phyloP scores from a whole-genome alignment of 805 yeast species.

The Tetrapisispora nanseiensis region DNA sequence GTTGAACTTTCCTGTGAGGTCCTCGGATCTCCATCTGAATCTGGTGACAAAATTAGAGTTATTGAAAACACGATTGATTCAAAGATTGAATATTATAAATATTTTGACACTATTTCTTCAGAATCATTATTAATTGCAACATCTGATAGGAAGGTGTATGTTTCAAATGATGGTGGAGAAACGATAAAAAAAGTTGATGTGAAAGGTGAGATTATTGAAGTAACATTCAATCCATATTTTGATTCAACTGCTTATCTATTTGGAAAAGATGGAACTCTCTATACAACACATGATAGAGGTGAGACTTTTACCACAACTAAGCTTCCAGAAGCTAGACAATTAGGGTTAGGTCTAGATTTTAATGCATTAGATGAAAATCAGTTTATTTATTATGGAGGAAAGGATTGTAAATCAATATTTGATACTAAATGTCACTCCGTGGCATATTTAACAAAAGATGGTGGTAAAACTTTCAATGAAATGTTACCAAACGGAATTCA shows the following conservation, averaged over 20 bases:
- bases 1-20: constrained; percentile 22
- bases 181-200: constrained; percentile 35
- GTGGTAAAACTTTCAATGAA: constrained; percentile 52
- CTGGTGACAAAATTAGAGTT: constrained; percentile 29
- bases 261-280: constrained; percentile 41
- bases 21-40: constrained; percentile 8
- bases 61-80: constrained; percentile 41
- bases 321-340: constrained; percentile 42
- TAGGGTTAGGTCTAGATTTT: constrained; percentile 44
- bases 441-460: constrained; percentile 56
- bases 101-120: constrained; percentile 37
- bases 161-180: constrained; percentile 65
- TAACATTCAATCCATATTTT: constrained; percentile 48
- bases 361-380: constrained; percentile 45
- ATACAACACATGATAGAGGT: constrained; percentile 61
- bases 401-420: constrained; percentile 41
- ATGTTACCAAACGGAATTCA: constrained; percentile 42
- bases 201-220: constrained; percentile 36
- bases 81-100: constrained; percentile 42
- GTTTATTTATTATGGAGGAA: constrained; percentile 62
- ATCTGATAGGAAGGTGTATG: constrained; percentile 38
- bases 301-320: constrained; percentile 37
- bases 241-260: constrained; percentile 29
- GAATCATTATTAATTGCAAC: constrained; percentile 62
- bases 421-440: constrained; percentile 44